Base-by-base conservation (phyloP, 163 green algal species). In the Prototheca wickerhamii region DNA sequence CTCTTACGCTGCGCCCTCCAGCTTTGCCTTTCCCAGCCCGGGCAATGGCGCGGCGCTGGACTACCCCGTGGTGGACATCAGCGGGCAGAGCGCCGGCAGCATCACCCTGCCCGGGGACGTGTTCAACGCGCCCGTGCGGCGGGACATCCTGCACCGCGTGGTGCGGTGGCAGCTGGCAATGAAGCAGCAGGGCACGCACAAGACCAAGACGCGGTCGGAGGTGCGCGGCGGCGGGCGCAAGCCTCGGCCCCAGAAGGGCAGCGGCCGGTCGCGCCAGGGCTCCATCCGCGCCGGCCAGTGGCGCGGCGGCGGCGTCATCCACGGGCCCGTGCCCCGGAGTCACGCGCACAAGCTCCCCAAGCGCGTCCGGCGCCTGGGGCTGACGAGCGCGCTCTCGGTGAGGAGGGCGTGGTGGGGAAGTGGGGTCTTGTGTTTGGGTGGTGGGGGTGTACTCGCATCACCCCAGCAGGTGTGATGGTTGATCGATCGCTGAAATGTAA, bases 81-180 rank as follows among this genome's bases (percentile, higher is more conserved):
- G 74, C 49, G 55, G 67, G 25, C 43, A 81, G 33, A 58, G 68
- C 34, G 55, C 85, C 25, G 82, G 82, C 12, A 63, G 67, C 20
- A 61, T 69, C 10, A 67, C 65, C 5, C 78, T 97, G 18, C 76
- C 72, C 18, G 87, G 82, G 21, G 64, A 77, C 43, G 69, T 96
- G 5, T 93, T 94, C 50, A 74, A 84, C 57, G 71, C 86, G 23
- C 73, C 77, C 25, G 67, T 95, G 12, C 77, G 91, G 1, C 51
- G 72, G 1, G 91, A 97, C 81, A 90, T 97, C 51, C 75, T 97
- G 60, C 87, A 97, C 56, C 66, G 87, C n/a, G 84, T 92, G 0
- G 88, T 96, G 37, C 75, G 83, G 33, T 98, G 87, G 89, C 86
- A 95, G 78, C 80, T 85, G 8, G 89, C 90, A 35, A 93, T 88